Conservation (phyloP, 495 filamentous ascomycete species). For the Neurospora sp. region DNA sequence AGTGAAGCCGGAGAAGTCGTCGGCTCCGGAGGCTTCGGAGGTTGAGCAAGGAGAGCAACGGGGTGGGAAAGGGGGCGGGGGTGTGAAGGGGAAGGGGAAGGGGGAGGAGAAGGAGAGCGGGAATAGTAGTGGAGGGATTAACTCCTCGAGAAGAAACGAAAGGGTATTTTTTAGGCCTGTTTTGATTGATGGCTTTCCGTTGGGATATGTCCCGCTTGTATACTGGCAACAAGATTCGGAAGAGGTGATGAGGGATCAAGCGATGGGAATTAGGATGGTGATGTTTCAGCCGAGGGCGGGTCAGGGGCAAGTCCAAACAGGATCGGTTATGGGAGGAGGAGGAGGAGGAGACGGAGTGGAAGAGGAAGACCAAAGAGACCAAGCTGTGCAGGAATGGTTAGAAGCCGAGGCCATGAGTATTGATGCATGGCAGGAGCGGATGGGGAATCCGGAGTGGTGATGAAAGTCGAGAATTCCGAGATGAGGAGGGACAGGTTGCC, state of each 20-base stretch:
- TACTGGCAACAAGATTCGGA: neutral
- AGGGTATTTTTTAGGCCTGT: neutral
- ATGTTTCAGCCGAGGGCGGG: neutral
- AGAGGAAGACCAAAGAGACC: neutral
- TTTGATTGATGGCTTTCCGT: neutral
- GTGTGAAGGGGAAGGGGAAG: neutral
- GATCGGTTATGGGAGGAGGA: neutral
- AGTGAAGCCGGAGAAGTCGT: neutral
- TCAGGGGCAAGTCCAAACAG: neutral
- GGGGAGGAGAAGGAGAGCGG: neutral
- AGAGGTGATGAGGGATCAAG: neutral
- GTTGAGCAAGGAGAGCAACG: neutral
- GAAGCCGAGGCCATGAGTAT: neutral
- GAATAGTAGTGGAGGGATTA: too few relatives aligned
- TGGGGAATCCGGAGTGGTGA: neutral
- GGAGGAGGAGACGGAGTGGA: neutral
- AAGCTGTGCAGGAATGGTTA: neutral
- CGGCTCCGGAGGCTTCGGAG: neutral
- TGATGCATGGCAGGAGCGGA: neutral
- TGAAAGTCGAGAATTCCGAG: neutral
- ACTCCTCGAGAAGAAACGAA: too few relatives aligned
- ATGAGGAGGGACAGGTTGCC: neutral
- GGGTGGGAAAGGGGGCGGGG: neutral
- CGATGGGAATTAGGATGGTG: neutral
- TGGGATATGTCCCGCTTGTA: neutral